Percentiles rank a stretch among this genome's conserved stretches.
phyloP scores from a whole-genome alignment of 805 yeast genomes.

The Teunomyces stri region DNA sequence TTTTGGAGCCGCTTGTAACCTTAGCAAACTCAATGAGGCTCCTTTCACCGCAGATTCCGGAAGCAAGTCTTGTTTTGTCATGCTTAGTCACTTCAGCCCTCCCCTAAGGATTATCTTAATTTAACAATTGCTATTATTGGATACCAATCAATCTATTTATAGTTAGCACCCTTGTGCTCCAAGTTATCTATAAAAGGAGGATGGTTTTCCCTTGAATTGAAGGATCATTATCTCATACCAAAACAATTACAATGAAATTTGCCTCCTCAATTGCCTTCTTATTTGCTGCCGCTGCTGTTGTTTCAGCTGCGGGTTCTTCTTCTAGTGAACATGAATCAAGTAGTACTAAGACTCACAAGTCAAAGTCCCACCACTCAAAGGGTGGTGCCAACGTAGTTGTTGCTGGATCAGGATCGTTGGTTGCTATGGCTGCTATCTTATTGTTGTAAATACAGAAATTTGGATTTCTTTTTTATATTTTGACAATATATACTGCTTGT shows the following conservation, averaged over 20 bases:
- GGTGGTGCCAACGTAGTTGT: neutral
- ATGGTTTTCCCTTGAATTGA: neutral
- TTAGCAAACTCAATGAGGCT: too few relatives aligned
- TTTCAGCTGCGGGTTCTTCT: neutral
- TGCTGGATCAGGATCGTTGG: neutral
- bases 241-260: neutral
- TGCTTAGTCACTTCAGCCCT: neutral
- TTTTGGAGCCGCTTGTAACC: too few relatives aligned
- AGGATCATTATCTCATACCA: neutral
- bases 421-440: neutral
- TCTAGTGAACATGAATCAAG: neutral
- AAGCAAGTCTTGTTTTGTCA: neutral
- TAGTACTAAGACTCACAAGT: neutral
- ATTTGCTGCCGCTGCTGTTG: neutral
- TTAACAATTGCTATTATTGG: neutral
- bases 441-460: neutral
- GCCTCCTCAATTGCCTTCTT: neutral
- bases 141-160: neutral
- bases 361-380: neutral
- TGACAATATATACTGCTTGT: neutral
- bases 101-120: neutral
- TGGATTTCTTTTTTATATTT: too few relatives aligned
- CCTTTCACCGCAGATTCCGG: neutral
- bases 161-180: neutral
- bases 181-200: neutral